phyloP scores from a whole-genome alignment of 2,329 filamentous ascomycete genomes.

The Cercospora berteroae region DNA sequence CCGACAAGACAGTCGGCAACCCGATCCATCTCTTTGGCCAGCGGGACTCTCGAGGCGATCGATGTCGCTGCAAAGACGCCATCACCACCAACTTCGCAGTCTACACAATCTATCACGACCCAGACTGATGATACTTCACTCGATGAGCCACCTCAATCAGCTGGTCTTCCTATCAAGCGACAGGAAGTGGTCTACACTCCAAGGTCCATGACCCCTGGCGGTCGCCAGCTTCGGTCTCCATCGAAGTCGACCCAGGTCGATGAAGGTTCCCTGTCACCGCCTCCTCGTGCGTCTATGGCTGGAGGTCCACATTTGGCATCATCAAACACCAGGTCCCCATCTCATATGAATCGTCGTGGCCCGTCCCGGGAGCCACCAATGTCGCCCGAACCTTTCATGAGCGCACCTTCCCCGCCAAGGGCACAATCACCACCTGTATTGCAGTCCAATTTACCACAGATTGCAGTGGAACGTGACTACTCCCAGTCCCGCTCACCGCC shows the following conservation, averaged over 20 bases:
- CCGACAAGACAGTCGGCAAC: slow-evolving; percentile 6
- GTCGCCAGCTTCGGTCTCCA: slow-evolving; percentile 10
- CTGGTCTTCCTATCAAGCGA: slow-evolving; percentile 5
- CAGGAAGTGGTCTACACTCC: slow-evolving; percentile 19
- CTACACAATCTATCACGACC: slow-evolving; percentile 17
- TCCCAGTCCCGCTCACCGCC: neutral
- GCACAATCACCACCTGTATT: slow-evolving; percentile 2
- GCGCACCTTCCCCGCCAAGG: neutral
- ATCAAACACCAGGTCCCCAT: slow-evolving; percentile 3
- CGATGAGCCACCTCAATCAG: slow-evolving; percentile 9
- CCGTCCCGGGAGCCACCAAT: neutral
- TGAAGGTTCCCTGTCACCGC: slow-evolving; percentile 12
- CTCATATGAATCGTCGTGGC: neutral
- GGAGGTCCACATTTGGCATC: slow-evolving; percentile 8
- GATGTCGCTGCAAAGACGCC: slow-evolving; percentile 18
- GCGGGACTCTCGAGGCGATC: slow-evolving; percentile 16
- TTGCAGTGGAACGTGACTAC: neutral
- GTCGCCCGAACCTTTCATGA: slow-evolving; percentile 7
- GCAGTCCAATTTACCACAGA: slow-evolving; percentile 10
- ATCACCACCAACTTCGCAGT: slow-evolving; percentile 15
- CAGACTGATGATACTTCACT: slow-evolving; percentile 15
- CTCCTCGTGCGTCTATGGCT: slow-evolving; percentile 11
- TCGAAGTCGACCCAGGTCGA: slow-evolving; percentile 16
- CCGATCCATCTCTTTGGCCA: slow-evolving; percentile 16
- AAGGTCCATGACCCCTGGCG: slow-evolving; percentile 7